Conservation (phyloP, 225 moss, liverwort and hornwort genomes). For the Sphagnum contortum region DNA sequence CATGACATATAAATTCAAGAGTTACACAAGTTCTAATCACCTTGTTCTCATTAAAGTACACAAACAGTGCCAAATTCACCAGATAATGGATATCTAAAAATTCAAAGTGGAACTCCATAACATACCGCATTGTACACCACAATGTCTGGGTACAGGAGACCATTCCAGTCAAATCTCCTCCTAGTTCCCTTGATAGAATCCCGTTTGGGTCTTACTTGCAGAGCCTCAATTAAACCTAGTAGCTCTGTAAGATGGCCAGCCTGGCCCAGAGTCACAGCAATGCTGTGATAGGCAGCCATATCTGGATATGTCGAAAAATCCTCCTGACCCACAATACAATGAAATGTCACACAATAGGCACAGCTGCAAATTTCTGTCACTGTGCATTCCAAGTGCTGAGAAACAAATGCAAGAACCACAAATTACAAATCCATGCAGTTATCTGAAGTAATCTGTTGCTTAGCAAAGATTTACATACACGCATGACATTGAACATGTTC, state of each 20-base stretch:
- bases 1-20: too few species aligned
- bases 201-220: constrained; percentile 39
- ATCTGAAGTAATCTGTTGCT: too few species aligned
- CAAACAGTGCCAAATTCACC: too few species aligned
- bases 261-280: constrained; percentile 82
- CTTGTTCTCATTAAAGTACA: too few species aligned
- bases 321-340: constrained; percentile 41
- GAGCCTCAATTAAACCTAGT: constrained; percentile 44
- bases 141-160: constrained; percentile 60
- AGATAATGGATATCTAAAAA: too few species aligned
- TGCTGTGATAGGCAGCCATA: constrained; percentile 79
- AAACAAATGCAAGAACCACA: neutral
- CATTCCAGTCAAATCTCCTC: constrained; percentile 34
- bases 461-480: constrained; percentile 40
- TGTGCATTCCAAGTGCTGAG: neutral
- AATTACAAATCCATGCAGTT: neutral
- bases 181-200: constrained; percentile 20
- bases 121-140: constrained; percentile 91
- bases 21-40: too few species aligned
- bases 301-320: constrained; percentile 76
- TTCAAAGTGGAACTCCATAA: neutral
- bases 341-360: neutral
- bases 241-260: constrained; percentile 73
- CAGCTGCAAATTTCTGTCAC: neutral
- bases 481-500: constrained; percentile 79